Conservation (phyloP, 495 filamentous ascomycete genomes). For the Penicillium chermesinum region DNA sequence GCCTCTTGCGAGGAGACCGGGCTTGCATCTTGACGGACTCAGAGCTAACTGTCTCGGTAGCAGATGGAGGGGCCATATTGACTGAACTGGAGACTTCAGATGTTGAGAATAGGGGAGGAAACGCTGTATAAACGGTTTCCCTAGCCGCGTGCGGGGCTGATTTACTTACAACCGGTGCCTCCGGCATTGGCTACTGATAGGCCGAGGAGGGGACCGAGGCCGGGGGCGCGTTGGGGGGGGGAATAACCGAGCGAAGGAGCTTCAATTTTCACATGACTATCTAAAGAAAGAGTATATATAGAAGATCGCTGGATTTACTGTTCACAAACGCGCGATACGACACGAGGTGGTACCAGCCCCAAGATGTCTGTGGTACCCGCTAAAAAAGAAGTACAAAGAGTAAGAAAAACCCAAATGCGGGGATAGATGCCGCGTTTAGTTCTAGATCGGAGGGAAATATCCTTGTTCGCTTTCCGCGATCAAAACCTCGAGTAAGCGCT, state of each 20-base stretch:
- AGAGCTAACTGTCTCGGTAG: constrained; percentile 23
- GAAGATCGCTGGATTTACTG: background rate
- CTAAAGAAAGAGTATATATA: background rate
- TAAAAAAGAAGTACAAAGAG: background rate
- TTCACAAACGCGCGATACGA: too few relatives aligned
- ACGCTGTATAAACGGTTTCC: too few relatives aligned
- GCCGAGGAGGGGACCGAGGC: background rate
- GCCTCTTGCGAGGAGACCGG: constrained; percentile 24
- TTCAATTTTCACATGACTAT: too few relatives aligned
- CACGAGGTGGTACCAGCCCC: too few relatives aligned
- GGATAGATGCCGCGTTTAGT: background rate
- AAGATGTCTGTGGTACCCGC: background rate
- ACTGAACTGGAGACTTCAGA: background rate
- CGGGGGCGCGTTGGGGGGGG: too few relatives aligned
- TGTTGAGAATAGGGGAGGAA: too few relatives aligned
- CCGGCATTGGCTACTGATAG: constrained; percentile 1
- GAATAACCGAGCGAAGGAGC: too few relatives aligned
- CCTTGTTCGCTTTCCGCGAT: constrained; percentile 16
- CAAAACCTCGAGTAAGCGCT: constrained; percentile 18
- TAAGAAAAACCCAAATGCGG: background rate
- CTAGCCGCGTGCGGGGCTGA: constrained; percentile 3
- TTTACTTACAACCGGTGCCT: constrained; percentile 1
- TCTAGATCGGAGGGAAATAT: constrained; percentile 3
- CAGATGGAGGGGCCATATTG: constrained; percentile 29
- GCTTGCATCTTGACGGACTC: constrained; percentile 13